phyloP scores from a whole-genome alignment of 169 alveolate genomes.

The Cardiosporidium cionae region DNA sequence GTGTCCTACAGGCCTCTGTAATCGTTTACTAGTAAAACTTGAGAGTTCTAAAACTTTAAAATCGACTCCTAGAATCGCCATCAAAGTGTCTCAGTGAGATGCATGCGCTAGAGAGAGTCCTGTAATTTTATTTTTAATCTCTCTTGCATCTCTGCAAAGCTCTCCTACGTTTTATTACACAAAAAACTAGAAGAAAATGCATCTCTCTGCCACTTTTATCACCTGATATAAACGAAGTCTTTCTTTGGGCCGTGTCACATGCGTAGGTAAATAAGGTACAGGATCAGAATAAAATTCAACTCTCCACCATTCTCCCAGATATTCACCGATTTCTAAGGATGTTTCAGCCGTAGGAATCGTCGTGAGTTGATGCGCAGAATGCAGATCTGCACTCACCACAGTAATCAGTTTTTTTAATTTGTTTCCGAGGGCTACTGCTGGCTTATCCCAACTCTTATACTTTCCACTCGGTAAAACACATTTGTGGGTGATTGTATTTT shows the following conservation, averaged over 20 bases:
- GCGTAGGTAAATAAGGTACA: conserved; percentile 51
- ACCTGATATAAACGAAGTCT: conserved; percentile 46
- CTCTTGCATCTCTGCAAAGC: neutral
- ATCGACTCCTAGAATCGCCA: neutral
- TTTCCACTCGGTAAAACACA: conserved; percentile 39
- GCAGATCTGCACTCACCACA: neutral
- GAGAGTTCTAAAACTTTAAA: neutral
- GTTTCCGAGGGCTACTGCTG: conserved; percentile 37
- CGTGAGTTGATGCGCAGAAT: conserved; percentile 18
- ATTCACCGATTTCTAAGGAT: conserved; percentile 36
- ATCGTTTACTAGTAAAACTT: neutral
- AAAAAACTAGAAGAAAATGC: too few relatives aligned
- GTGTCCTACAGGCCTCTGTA: too few relatives aligned
- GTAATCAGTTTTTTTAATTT: conserved; percentile 18
- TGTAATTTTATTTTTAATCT: neutral
- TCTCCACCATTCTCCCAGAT: conserved; percentile 56
- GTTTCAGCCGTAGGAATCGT: neutral
- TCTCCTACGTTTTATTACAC: neutral
- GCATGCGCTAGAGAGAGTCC: neutral
- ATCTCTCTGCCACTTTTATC: neutral
- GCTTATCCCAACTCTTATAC: conserved; percentile 52
- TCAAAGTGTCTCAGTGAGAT: neutral
- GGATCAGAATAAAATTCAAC: conserved; percentile 43
- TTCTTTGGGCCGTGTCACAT: conserved; percentile 53
- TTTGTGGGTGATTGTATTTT: conserved; percentile 29